A percentile compares a stretch with the other conserved stretches of the same genome.
phyloP scores from a whole-genome alignment of 202 grass and related monocot species.

The Elaeis oleifera region DNA sequence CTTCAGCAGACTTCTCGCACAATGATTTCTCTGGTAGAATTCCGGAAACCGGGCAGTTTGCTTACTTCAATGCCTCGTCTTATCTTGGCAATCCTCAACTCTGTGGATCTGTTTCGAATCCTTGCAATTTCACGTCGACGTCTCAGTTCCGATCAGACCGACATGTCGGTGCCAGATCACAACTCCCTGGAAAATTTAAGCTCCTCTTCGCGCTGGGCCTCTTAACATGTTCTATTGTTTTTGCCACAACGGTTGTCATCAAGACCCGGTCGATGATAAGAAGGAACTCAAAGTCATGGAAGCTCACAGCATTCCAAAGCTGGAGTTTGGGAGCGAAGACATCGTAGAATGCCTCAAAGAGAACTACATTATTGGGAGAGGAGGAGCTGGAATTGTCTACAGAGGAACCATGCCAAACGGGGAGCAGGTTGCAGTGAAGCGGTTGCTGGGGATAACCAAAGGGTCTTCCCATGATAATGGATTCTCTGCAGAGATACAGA shows the following conservation, averaged over 20 bases:
- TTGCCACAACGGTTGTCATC: conserved; percentile 41
- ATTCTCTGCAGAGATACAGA: conserved; percentile 82
- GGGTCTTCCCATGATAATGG: conserved; percentile 49
- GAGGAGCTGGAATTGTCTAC: conserved; percentile 79
- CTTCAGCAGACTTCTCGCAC: conserved; percentile 67
- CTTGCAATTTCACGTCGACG: conserved; percentile 36
- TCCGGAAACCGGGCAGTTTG: conserved; percentile 63
- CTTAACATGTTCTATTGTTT: conserved; percentile 53
- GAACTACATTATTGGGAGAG: conserved; percentile 59
- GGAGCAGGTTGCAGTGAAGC: conserved; percentile 63
- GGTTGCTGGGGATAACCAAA: conserved; percentile 37
- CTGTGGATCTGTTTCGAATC: conserved; percentile 32
- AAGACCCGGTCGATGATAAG: conserved; percentile 57
- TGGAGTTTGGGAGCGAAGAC: conserved; percentile 64
- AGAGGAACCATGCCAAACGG: conserved; percentile 62
- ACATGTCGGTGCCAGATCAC: neutral
- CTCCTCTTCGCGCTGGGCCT: conserved; percentile 60
- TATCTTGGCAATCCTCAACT: conserved; percentile 63
- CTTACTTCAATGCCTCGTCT: conserved; percentile 61
- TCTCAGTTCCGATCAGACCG: conserved; percentile 18
- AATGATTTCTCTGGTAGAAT: conserved; percentile 63
- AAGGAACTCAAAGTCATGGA: conserved; percentile 29
- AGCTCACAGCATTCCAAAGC: conserved; percentile 76
- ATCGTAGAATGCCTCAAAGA: conserved; percentile 75
- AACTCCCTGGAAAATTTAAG: conserved; percentile 24